Base-by-base conservation (phyloP, 306 rosid species). In the Cajanus cajan region DNA sequence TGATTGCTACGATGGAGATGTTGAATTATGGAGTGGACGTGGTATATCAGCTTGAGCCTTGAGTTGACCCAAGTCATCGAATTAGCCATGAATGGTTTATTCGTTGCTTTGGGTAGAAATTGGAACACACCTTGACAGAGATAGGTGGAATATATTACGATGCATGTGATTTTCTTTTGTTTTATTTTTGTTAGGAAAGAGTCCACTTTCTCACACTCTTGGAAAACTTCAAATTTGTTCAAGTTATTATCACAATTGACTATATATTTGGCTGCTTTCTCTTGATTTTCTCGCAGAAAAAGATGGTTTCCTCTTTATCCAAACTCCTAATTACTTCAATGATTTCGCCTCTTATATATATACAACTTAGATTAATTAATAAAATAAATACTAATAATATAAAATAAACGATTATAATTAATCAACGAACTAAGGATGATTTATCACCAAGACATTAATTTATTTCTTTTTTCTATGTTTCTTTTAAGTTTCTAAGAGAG, bases 31-130 rank as follows among this genome's bases (percentile, higher is more conserved):
- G 44, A 52, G 39, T 55, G 10, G 65, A 45, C 64, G 33, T 59
- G 25, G 43, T 43, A 43, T 18, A 5, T 34, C 1, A 28, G 19
- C 15, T 78, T 44, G 77, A 68, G 68, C 78, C 15, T 78, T 44
- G 77, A 68, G 68, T 83, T 73, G 83, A 73, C 83, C 77, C 39
- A 58, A 78, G 73, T 83, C 77, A 18, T 47, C 45, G 22, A 41
- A 82, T 77, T 19, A 31, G 67, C 8, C 10, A 18, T 31, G 13
- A 39, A 39, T 39, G 18, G 40, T 4, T n/a, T 14, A 33, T 81
- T 68, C 39, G 59, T 47, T 68, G 33, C 47, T 25, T 71, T 58
- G 33, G 25, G 61, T 45, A 73, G 59, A 68, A 68, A 45, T 24
- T 74, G 52, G 36, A 54, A 54, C 40, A 7, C 70, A 40, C 21